Conservation (phyloP, 495 filamentous ascomycete species). For the Saxophila tyrrhenica region DNA sequence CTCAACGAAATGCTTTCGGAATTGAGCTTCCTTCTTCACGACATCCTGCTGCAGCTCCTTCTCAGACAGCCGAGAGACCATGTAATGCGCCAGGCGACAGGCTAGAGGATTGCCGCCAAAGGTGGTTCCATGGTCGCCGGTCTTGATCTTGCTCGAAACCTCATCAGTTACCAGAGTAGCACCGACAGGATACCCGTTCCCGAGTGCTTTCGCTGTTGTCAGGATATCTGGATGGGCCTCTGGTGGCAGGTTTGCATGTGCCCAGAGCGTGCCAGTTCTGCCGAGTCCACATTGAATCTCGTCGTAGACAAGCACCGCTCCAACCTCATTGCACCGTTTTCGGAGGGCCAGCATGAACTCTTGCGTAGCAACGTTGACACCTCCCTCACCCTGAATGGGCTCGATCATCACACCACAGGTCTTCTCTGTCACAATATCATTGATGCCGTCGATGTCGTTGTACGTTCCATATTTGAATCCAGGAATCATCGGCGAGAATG, state of each 20-base stretch:
- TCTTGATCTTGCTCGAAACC: conserved; percentile 72
- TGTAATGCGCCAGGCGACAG: conserved; percentile 69
- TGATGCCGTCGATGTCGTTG: conserved; percentile 64
- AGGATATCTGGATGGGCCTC: conserved; percentile 88
- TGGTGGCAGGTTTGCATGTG: conserved; percentile 58
- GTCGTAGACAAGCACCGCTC: conserved; percentile 83
- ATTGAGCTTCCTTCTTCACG: conserved; percentile 49
- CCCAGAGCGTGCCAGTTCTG: conserved; percentile 83
- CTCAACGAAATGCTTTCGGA: conserved; percentile 50
- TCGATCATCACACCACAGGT: conserved; percentile 96
- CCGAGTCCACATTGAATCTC: conserved; percentile 93
- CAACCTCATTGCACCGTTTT: conserved; percentile 71
- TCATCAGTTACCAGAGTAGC: conserved; percentile 72
- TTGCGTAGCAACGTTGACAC: conserved; percentile 69
- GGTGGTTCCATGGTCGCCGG: conserved; percentile 92
- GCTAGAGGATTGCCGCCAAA: conserved; percentile 93
- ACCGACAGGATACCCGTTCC: conserved; percentile 91
- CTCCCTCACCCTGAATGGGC: conserved; percentile 95
- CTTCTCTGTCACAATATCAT: conserved; percentile 61
- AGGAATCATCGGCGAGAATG: conserved; percentile 89
- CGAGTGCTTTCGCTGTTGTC: conserved; percentile 88
- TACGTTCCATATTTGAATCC: conserved; percentile 79
- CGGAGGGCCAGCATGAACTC: conserved; percentile 72
- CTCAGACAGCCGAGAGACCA: conserved; percentile 61
- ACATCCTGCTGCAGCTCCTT: conserved; percentile 54